Evolutionary conservation across 2,329 filamentous ascomycete genomes (phyloP).

Genomic region (Taxawa tesnikishii): DNA sequence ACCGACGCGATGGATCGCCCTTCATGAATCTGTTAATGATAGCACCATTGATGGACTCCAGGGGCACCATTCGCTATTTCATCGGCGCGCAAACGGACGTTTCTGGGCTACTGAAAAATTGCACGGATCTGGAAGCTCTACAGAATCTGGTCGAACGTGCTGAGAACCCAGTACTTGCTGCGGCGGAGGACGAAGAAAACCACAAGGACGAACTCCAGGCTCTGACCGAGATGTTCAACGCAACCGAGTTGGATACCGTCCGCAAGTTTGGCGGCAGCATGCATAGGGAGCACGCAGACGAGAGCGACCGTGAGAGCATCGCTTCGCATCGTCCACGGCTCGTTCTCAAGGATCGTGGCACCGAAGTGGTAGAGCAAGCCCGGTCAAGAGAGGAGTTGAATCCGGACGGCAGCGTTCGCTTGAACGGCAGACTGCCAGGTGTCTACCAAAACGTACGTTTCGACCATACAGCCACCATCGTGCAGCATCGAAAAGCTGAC

Average conservation of each 20-base stretch:
- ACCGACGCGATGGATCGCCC: slow-evolving; percentile 58
- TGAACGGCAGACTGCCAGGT: slow-evolving; percentile 34
- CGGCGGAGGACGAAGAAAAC: slow-evolving; percentile 20
- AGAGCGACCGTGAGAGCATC: slow-evolving; percentile 30
- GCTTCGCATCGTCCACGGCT: slow-evolving; percentile 29
- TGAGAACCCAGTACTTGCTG: slow-evolving; percentile 17
- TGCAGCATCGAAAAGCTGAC: slow-evolving; percentile 25
- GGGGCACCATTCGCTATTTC: slow-evolving; percentile 54
- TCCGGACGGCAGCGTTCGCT: no score
- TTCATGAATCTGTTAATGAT: slow-evolving; percentile 69
- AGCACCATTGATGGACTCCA: slow-evolving; percentile 57
- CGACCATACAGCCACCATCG: background rate
- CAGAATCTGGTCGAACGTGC: slow-evolving; percentile 21
- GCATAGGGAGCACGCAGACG: slow-evolving; percentile 41
- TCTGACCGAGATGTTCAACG: slow-evolving; percentile 58
- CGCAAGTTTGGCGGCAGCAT: slow-evolving; percentile 51
- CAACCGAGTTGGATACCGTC: slow-evolving; percentile 52
- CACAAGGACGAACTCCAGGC: slow-evolving; percentile 53
- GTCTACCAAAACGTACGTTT: slow-evolving; percentile 45
- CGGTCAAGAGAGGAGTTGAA: slow-evolving; percentile 9
- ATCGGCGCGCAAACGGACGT: slow-evolving; percentile 64
- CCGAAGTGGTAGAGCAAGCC: slow-evolving; percentile 15
- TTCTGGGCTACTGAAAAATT: slow-evolving; percentile 55
- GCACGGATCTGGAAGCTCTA: slow-evolving; percentile 52
- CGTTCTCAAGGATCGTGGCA: slow-evolving; percentile 35